These are phyloP conservation scores for Suhomyces xylopsoci DNA, from an alignment of 805 yeast species.

Conservation along the genomic window DNA sequence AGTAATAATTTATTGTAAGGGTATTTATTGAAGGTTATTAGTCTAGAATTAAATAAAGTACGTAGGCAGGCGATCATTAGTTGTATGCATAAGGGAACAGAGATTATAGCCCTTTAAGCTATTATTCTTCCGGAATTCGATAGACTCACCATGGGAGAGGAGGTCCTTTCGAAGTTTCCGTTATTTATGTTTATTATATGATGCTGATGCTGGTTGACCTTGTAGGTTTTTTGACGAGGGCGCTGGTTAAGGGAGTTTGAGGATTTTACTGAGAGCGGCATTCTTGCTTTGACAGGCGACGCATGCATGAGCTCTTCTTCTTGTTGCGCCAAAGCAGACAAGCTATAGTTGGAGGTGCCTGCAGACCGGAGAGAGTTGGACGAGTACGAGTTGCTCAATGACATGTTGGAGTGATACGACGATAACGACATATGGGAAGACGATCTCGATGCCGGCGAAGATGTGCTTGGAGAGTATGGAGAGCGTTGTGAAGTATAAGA, in stretches of 20 bases:
- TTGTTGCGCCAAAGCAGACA: constrained; percentile 4
- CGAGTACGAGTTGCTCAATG: constrained; percentile 16
- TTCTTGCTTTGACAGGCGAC: constrained; percentile 6
- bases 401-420: constrained; percentile 16
- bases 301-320: constrained; percentile 3
- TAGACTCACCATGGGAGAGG: constrained; percentile 5
- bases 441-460: constrained; percentile 11
- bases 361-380: constrained; percentile 3
- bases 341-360: constrained; percentile 8
- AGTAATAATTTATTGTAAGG: too few species aligned
- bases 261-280: constrained; percentile 9
- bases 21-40: too few species aligned
- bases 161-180: not conserved
- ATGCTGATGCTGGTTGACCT: constrained; percentile 3
- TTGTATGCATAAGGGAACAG: not conserved
- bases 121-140: constrained; percentile 11
- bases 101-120: not conserved
- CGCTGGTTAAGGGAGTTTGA: constrained; percentile 6
- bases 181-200: constrained; percentile 4
- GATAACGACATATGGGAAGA: constrained; percentile 12
- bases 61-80: not conserved
- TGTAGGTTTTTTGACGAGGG: not conserved
- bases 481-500: constrained; percentile 8
- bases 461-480: not conserved
- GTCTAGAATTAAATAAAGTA: not conserved